Percentiles rank a stretch among this genome's conserved stretches.
Evolutionary conservation across 768 basidiomycete genomes (phyloP).

Genomic region (Hygrophorus russula): DNA sequence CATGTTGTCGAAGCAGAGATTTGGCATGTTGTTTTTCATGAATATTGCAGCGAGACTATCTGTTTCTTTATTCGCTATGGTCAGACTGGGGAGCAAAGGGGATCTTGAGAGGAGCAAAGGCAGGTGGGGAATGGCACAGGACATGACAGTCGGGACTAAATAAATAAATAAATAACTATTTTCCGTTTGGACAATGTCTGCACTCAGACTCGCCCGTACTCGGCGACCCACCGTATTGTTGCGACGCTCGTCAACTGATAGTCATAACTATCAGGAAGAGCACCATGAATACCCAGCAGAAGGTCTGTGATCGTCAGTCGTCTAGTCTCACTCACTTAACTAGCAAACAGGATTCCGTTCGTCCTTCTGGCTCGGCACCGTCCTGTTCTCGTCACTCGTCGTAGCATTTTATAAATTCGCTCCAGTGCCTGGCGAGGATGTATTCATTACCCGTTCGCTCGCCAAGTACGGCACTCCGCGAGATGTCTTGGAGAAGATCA

Average conservation of each 20-base stretch:
- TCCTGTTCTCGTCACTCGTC: conserved; percentile 37
- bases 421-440: conserved; percentile 48
- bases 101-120: conserved; percentile 17
- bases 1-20: conserved; percentile 6
- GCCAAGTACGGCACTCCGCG: conserved; percentile 41
- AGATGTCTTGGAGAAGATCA: conserved; percentile 43
- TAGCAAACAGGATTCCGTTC: conserved; percentile 42
- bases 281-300: conserved; percentile 43
- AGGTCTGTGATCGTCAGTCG: conserved; percentile 28
- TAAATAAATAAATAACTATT: too few species aligned
- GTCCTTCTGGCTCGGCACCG: conserved; percentile 56
- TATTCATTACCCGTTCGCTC: conserved; percentile 58
- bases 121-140: conserved; percentile 13
- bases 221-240: conserved; percentile 6
- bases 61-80: too few species aligned
- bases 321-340: neutral
- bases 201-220: conserved; percentile 13
- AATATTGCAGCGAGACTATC: too few species aligned
- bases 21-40: neutral
- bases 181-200: too few species aligned
- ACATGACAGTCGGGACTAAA: conserved; percentile 1
- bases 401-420: conserved; percentile 59
- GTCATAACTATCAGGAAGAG: conserved; percentile 30
- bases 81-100: conserved; percentile 15
- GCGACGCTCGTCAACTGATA: conserved; percentile 29